Percentiles rank a stretch among this genome's conserved stretches.
Conservation (phyloP, 768 basidiomycete genomes). For the Lactarius hengduanensis region DNA sequence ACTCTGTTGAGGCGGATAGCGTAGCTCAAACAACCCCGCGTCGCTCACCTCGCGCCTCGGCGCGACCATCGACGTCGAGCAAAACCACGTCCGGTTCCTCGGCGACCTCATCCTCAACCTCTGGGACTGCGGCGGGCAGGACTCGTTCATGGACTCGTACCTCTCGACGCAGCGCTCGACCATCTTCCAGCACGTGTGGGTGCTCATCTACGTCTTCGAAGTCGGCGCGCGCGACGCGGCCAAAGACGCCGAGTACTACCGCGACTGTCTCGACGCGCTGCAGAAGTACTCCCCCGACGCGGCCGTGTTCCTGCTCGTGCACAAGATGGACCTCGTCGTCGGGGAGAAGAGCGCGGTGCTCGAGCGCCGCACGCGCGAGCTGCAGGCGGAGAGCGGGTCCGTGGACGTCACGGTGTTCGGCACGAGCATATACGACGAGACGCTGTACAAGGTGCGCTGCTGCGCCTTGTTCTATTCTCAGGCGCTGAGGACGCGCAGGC, state of each 20-base stretch:
- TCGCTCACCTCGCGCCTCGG: conserved; percentile 88
- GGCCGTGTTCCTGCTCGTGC: conserved; percentile 83
- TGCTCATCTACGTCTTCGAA: conserved; percentile 98
- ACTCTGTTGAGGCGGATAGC: conserved; percentile 24
- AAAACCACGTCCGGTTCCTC: conserved; percentile 95
- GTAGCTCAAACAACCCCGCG: conserved; percentile 93
- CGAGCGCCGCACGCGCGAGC: conserved; percentile 69
- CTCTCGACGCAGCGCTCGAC: conserved; percentile 88
- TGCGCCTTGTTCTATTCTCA: conserved; percentile 8
- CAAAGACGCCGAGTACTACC: conserved; percentile 90
- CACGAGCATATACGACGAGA: conserved; percentile 97
- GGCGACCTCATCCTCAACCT: conserved; percentile 94
- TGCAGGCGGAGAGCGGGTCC: conserved; percentile 65
- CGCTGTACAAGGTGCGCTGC: conserved; percentile 76
- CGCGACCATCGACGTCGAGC: conserved; percentile 97
- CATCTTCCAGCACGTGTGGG: conserved; percentile 95
- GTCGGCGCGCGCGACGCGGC: conserved; percentile 81
- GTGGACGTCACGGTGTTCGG: conserved; percentile 72
- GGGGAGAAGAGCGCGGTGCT: conserved; percentile 59
- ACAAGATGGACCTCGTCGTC: conserved; percentile 96
- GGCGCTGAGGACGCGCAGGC: conserved; percentile 52
- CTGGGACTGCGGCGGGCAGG: conserved; percentile 99
- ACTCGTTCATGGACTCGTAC: conserved; percentile 97
- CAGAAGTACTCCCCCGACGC: conserved; percentile 78
- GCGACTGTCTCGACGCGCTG: conserved; percentile 84